phyloP scores from a whole-genome alignment of 805 yeast genomes.

The Ascoidea tarda region DNA sequence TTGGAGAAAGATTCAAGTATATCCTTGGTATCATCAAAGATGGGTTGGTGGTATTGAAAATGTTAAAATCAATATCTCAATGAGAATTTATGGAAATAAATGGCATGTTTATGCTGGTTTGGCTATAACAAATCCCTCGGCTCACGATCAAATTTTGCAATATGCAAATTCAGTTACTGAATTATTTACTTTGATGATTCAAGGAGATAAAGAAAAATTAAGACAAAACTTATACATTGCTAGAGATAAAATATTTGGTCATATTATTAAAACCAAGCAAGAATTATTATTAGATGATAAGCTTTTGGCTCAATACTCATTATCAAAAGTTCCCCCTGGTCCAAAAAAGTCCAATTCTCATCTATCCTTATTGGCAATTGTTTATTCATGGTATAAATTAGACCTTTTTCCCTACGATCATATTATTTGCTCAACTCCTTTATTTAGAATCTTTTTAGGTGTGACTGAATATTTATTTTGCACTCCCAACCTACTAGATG shows the following conservation, averaged over 20 bases:
- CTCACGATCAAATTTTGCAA: slow-evolving; percentile 82
- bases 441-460: slow-evolving; percentile 84
- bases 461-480: slow-evolving; percentile 87
- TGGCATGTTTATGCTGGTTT: slow-evolving; percentile 98
- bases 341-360: slow-evolving; percentile 68
- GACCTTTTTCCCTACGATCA: slow-evolving; percentile 92
- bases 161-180: slow-evolving; percentile 79
- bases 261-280: slow-evolving; percentile 25
- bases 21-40: slow-evolving; percentile 76
- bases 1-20: slow-evolving; percentile 71
- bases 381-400: slow-evolving; percentile 81
- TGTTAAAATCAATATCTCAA: slow-evolving; percentile 85
- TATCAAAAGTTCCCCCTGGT: slow-evolving; percentile 54
- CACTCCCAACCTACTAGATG: slow-evolving; percentile 70
- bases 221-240: slow-evolving; percentile 47
- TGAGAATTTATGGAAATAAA: slow-evolving; percentile 82
- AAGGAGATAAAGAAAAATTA: slow-evolving; percentile 46
- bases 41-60: slow-evolving; percentile 94
- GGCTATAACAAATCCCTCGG: slow-evolving; percentile 91
- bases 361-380: slow-evolving; percentile 76
- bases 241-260: slow-evolving; percentile 62
- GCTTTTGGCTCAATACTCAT: slow-evolving; percentile 64
- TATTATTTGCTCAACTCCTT: slow-evolving; percentile 90
- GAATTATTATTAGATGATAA: slow-evolving; percentile 62
- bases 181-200: slow-evolving; percentile 71